Percentiles rank a stretch among this genome's conserved stretches.
Evolutionary conservation across 805 yeast genomes (phyloP).

Genomic region (Ogataea methylovora): DNA sequence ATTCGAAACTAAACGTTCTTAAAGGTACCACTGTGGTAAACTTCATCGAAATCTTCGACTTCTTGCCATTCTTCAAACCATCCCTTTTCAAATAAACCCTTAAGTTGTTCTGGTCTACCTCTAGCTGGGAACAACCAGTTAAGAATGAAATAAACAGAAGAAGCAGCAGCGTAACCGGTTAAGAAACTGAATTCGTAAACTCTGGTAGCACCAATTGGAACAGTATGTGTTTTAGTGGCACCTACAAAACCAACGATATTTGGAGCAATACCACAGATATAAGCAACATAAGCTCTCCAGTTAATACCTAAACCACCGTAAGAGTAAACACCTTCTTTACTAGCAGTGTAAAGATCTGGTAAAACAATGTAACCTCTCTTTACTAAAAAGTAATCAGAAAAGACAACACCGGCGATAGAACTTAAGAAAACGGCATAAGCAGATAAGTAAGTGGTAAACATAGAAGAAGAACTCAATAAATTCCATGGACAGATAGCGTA

Average conservation of each 20-base stretch:
- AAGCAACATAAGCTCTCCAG: conserved; percentile 81
- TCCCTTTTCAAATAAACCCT: conserved; percentile 37
- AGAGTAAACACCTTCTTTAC: conserved; percentile 41
- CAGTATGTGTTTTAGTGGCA: conserved; percentile 57
- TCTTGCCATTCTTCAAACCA: conserved; percentile 60
- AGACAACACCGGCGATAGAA: conserved; percentile 72
- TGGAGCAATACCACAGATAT: conserved; percentile 72
- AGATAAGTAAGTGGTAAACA: conserved; percentile 70
- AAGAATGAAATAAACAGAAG: conserved; percentile 44
- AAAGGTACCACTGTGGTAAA: neutral
- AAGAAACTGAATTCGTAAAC: conserved; percentile 72
- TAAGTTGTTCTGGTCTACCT: conserved; percentile 31
- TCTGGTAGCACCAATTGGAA: conserved; percentile 71
- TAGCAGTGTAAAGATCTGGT: conserved; percentile 53
- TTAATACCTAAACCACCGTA: conserved; percentile 59
- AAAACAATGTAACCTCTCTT: conserved; percentile 65
- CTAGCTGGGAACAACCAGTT: conserved; percentile 42
- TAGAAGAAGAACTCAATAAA: conserved; percentile 57
- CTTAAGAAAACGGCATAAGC: conserved; percentile 81
- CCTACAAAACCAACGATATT: conserved; percentile 86
- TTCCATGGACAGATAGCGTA: conserved; percentile 80
- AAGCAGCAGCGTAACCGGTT: conserved; percentile 61
- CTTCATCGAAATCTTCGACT: conserved; percentile 52
- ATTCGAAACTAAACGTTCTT: no score
- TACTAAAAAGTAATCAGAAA: conserved; percentile 61